Evolutionary conservation across 2,329 filamentous ascomycete genomes (phyloP).

Genomic region (Amauroascus verrucosus): DNA sequence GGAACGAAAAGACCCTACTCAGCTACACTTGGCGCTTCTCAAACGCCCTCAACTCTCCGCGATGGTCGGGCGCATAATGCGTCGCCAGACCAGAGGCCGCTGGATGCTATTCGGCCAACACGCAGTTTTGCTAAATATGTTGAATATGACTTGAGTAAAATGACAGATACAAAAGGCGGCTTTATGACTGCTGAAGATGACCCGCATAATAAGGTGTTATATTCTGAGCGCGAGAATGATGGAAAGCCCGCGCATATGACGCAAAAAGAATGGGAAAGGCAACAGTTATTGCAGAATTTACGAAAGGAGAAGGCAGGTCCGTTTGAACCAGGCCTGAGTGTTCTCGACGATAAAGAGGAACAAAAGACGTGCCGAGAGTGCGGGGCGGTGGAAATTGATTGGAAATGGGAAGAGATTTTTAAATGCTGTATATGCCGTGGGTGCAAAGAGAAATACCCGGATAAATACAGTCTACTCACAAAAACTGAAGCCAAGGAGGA

Average conservation of each 20-base stretch:
- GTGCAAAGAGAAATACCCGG: constrained; percentile 82
- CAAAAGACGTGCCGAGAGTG: constrained; percentile 78
- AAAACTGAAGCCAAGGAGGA: constrained; percentile 96
- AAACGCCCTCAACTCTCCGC: constrained; percentile 50
- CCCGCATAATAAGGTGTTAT: constrained; percentile 71
- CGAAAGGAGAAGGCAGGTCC: constrained; percentile 65
- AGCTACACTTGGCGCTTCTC: constrained; percentile 43
- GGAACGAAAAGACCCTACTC: constrained; percentile 65
- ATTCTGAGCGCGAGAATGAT: constrained; percentile 44
- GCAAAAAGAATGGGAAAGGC: constrained; percentile 77
- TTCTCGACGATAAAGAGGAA: constrained; percentile 52
- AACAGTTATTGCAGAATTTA: constrained; percentile 63
- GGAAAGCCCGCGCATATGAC: constrained; percentile 81
- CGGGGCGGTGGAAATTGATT: constrained; percentile 76
- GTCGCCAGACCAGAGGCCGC: constrained; percentile 23
- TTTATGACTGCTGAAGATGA: constrained; percentile 89
- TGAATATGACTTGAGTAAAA: constrained; percentile 95
- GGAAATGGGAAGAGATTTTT: constrained; percentile 85
- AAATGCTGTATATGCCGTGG: constrained; percentile 60
- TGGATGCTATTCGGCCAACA: constrained; percentile 57
- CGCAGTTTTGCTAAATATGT: constrained; percentile 89
- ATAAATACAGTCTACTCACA: constrained; percentile 89
- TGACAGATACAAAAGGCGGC: constrained; percentile 95
- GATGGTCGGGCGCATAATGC: constrained; percentile 49
- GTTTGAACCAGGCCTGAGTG: constrained; percentile 80